phyloP scores from a whole-genome alignment of 495 filamentous ascomycete species.

The Daldinia decipiens region DNA sequence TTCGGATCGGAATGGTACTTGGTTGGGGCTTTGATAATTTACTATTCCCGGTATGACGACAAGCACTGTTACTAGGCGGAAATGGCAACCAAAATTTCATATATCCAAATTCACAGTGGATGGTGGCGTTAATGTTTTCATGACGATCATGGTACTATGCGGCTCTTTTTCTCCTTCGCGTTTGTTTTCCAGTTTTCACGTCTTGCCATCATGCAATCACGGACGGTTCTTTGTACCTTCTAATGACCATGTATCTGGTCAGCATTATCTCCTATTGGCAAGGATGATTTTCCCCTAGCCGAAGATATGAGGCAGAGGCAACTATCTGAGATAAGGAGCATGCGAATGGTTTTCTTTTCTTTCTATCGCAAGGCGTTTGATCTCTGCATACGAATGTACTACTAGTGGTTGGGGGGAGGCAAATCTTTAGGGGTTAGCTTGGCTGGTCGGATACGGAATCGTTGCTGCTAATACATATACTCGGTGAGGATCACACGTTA shows the following conservation, averaged over 20 bases:
- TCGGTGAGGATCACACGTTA: conserved; percentile 33
- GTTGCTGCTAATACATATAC: conserved; percentile 25
- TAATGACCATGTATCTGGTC: conserved; percentile 1
- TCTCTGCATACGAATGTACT: conserved; percentile 3
- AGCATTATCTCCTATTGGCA: neutral
- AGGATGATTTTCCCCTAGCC: conserved; percentile 2
- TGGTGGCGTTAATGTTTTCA: neutral
- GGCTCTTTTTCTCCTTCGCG: neutral
- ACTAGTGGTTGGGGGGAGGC: neutral
- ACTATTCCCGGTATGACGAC: neutral
- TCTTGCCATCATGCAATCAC: neutral
- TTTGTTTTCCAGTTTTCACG: neutral
- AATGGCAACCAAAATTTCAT: neutral
- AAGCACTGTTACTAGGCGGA: neutral
- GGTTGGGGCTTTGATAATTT: neutral
- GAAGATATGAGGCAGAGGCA: conserved; percentile 8
- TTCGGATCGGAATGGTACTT: neutral
- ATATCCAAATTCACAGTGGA: neutral
- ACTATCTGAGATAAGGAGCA: conserved; percentile 9
- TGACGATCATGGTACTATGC: neutral
- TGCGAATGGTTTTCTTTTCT: conserved; percentile 6
- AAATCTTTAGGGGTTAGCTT: neutral
- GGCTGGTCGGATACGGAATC: conserved; percentile 5
- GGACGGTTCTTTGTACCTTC: conserved; percentile 8
- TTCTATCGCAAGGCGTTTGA: neutral